These are phyloP conservation scores for Dendrobium catenatum DNA, from an alignment of 106 monocot genomes.

Conservation along the genomic window DNA sequence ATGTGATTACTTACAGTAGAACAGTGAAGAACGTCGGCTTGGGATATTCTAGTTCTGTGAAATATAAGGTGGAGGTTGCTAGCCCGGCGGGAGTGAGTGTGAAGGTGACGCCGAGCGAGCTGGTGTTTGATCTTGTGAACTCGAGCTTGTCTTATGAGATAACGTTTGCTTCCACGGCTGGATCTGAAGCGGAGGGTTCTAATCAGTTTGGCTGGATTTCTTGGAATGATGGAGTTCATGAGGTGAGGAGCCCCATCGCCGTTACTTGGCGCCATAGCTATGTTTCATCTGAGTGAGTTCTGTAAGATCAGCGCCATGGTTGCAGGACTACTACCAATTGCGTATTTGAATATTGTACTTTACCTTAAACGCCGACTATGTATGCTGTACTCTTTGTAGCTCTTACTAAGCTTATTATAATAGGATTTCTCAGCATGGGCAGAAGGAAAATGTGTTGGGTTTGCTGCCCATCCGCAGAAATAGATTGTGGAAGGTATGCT, in stretches of 20 bases:
- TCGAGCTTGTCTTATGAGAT: conserved; percentile 44
- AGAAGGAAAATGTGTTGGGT: too few species aligned
- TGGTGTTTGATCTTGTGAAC: conserved; percentile 32
- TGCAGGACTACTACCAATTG: too few species aligned
- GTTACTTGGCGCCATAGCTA: conserved; percentile 34
- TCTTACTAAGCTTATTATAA: too few species aligned
- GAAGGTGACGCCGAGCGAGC: conserved; percentile 46
- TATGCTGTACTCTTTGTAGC: too few species aligned
- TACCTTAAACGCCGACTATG: too few species aligned
- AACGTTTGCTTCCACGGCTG: conserved; percentile 21
- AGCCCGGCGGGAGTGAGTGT: conserved; percentile 38
- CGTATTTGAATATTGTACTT: too few species aligned
- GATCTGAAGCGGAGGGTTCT: not conserved
- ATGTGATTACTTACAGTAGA: conserved; percentile 32
- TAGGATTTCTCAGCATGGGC: too few species aligned
- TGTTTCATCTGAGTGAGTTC: conserved; percentile 18
- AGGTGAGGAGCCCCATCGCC: conserved; percentile 69
- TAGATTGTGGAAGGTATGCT: too few species aligned
- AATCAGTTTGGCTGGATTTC: conserved; percentile 50
- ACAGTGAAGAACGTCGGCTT: conserved; percentile 54
- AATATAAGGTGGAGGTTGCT: conserved; percentile 37
- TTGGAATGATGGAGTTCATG: conserved; percentile 68
- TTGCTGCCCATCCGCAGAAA: too few species aligned
- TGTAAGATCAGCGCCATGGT: not conserved
- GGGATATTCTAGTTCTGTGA: conserved; percentile 1